Evolutionary conservation across 805 yeast species (phyloP), one percentile per base, ranked within the genome.

Genomic region (Hagleromyces aurorensis): DNA sequence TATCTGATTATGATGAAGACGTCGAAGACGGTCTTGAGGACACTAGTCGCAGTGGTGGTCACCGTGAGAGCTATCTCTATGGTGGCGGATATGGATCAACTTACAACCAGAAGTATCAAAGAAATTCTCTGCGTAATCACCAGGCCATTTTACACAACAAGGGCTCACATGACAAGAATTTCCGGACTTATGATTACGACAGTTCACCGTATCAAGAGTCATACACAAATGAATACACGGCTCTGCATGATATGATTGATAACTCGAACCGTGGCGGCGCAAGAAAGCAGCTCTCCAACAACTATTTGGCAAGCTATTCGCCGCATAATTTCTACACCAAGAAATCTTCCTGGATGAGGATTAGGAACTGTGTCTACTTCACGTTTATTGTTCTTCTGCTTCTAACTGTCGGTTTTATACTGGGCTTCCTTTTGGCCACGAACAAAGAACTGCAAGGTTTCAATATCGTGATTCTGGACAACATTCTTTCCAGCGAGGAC

Each of bases 371-470:
- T 21, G 30, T 63, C 16, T 60, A 59, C 33, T 49, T 61, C 25
- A 44, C 58, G 5, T 43, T 58, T 9, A 44, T 60, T 16, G 58
- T 61, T 8, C 41, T 72, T 10, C 51, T 69, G 9, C 62, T 84
- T n/a, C 55, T 83, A 7, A 61, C 75, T 1, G 52, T 80, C 17
- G 95, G 95, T 1, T 85, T 89, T 47, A 62, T 81, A 4, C 65
- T 78, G 46, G 97, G 97, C 0, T 83, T 87, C 48, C 59, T 86
- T 2, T 60, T 87, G 23, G 96, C 96, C 0, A 77, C 94, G 1
- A 78, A 85, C 12, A 85, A 84, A 43, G 96, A 89, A 34, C 61
- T 89, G 32, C 75, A 78, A 30, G 69, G 71, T 37, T 78, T 85
- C 12, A 59, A 69, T 13, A 70, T 87, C 7, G 52, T 62, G 2